Base-by-base conservation (phyloP, 208 protist species). In the Acanthamoeba sp. region DNA sequence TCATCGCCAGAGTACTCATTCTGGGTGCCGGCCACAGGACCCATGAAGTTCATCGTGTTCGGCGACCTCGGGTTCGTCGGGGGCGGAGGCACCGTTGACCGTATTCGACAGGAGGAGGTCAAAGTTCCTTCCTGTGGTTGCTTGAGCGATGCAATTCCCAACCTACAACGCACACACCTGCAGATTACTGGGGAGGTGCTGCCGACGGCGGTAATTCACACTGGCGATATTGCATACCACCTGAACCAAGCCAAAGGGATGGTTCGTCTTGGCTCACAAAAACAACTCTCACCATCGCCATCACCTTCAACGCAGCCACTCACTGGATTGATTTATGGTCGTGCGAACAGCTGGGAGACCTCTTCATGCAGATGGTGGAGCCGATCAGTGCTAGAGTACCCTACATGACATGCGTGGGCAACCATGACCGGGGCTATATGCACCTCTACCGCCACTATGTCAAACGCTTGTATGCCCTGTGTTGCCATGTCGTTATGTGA, bases 401-500 rank as follows among this genome's bases (percentile, higher is more conserved):
- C 40, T 80, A 80, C 71, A 80, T 80, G 71, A 40, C 71, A 29
- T 40, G 71, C 71, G 40, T 80, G 20, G 71, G 71, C 32, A 80
- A 80, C 40, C 71, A 80, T 24, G 71, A 64, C 24, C 57, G 57
- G 14, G 57, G 57, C 9, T 1, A 24, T 24, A n/a, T 22, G 24
- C 14, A 48, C n/a, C 36, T n/a, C 27, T 80, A 80, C 71, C 18
- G 32, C 20, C 71, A 80, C 40, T 80, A 80, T 32, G 42, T 80
- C 71, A 80, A 80, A 27, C 71, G 71, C 24, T 80, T 80, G 32
- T 40, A 80, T n/a, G n/a, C n/a, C n/a, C n/a, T n/a, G n/a, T n/a
- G n/a, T n/a, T n/a, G n/a, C n/a, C n/a, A n/a, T n/a, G n/a, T n/a
- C n/a, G n/a, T n/a, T n/a, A n/a, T n/a, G n/a, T n/a, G n/a, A n/a